Conservation (phyloP, 1,284 basidiomycete species). For the Ganoderma boninense region DNA sequence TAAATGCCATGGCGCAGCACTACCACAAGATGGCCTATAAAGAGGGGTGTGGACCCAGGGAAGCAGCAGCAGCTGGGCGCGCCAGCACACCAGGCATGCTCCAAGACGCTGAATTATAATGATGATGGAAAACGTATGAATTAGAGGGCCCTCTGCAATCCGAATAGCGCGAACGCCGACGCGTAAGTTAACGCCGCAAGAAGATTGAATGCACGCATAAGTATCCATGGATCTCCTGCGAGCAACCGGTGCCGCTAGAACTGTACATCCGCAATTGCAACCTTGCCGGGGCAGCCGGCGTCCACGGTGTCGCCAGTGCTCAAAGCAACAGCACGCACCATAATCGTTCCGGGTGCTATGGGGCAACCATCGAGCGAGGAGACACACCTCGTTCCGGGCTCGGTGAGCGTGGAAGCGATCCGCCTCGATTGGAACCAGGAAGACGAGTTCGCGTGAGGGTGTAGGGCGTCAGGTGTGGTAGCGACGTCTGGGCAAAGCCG, state of each 20-base stretch:
- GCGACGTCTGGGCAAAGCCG: not conserved
- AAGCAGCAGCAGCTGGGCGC: not conserved
- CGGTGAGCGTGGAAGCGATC: conserved; percentile 1
- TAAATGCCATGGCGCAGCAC: not conserved
- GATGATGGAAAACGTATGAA: not conserved
- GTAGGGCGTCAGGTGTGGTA: not conserved
- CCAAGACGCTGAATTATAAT: not conserved
- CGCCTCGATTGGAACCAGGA: not conserved
- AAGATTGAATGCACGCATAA: not conserved
- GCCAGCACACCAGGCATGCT: not conserved
- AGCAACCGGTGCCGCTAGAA: not conserved
- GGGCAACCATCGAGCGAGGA: no score
- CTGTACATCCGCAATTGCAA: not conserved
- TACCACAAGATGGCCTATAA: not conserved
- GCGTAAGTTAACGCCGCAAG: not conserved
- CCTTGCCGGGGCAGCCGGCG: not conserved
- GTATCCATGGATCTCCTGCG: not conserved
- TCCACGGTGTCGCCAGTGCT: not conserved
- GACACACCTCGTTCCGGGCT: not conserved
- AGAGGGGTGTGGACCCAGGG: not conserved
- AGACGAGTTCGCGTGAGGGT: not conserved
- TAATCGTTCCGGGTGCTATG: not conserved
- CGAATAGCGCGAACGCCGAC: not conserved
- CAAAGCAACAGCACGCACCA: not conserved
- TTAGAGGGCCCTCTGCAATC: not conserved